phyloP scores from a whole-genome alignment of 352 stramenopile species.

The Phytophthora macrochlamydospora region DNA sequence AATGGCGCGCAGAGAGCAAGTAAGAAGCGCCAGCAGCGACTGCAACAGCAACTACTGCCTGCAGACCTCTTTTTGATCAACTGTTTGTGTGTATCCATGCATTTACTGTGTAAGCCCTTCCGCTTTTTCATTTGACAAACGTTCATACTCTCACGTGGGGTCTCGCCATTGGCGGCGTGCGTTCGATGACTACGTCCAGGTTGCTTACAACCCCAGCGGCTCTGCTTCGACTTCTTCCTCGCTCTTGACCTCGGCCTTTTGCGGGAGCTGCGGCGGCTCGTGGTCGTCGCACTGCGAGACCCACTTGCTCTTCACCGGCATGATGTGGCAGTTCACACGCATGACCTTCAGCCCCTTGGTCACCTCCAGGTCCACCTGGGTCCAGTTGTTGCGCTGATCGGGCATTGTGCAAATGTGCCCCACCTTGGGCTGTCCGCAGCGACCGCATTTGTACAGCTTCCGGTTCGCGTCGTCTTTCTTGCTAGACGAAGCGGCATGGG shows the following conservation, averaged over 20 bases:
- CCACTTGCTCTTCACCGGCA: conserved; percentile 74
- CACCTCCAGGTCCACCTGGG: conserved; percentile 76
- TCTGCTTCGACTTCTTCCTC: conserved; percentile 38
- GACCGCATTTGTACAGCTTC: conserved; percentile 89
- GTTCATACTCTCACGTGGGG: conserved; percentile 7
- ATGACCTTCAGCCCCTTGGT: conserved; percentile 78
- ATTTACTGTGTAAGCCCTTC: conserved; percentile 6
- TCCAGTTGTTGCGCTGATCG: conserved; percentile 87
- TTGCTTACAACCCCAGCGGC: conserved; percentile 27
- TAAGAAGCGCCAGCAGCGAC: not conserved
- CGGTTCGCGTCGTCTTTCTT: conserved; percentile 64
- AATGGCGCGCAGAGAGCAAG: not conserved
- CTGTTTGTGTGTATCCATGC: not conserved
- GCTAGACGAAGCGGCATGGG: conserved; percentile 23
- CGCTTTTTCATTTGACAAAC: conserved; percentile 20
- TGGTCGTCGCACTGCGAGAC: conserved; percentile 70
- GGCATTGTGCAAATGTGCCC: conserved; percentile 88
- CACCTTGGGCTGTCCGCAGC: conserved; percentile 86
- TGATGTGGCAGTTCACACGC: conserved; percentile 75
- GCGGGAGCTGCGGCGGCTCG: conserved; percentile 25
- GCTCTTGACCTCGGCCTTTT: conserved; percentile 29
- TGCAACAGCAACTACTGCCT: no score
- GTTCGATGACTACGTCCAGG: not conserved
- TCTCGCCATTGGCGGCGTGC: not conserved
- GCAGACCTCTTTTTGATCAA: not conserved